Percentiles rank a stretch among this genome's conserved stretches.
Conservation (phyloP, 2,329 filamentous ascomycete species). For the Claviceps africana region DNA sequence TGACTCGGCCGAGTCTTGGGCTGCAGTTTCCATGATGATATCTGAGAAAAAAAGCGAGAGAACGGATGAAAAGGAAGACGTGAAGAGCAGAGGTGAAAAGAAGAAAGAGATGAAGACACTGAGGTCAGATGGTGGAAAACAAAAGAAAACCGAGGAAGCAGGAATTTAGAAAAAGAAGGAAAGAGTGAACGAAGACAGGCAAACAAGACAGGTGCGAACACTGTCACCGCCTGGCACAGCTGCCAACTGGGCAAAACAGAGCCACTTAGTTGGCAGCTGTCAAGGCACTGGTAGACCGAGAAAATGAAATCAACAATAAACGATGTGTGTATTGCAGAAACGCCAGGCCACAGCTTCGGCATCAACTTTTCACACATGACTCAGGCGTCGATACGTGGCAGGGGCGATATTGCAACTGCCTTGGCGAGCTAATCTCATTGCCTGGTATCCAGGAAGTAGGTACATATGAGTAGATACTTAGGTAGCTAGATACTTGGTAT, state of each 20-base stretch:
- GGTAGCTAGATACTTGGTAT: too few species aligned
- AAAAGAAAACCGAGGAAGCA: neutral
- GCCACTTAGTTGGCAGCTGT: neutral
- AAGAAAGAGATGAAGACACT: neutral
- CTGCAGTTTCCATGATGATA: neutral
- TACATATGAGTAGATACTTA: neutral
- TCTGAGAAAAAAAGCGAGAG: neutral
- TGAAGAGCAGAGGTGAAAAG: neutral
- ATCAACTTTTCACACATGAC: neutral
- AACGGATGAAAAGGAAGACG: neutral
- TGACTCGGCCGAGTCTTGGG: neutral
- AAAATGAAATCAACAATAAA: neutral
- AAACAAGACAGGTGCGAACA: neutral
- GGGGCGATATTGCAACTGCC: neutral
- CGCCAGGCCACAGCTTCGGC: neutral
- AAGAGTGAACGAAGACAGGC: neutral
- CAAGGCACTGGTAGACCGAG: neutral
- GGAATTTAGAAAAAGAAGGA: neutral
- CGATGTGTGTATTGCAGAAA: neutral
- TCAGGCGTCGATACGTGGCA: neutral
- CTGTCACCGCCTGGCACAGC: neutral
- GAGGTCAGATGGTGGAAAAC: neutral
- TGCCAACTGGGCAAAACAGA: neutral
- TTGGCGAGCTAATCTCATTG: neutral
- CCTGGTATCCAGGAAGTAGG: neutral